A percentile compares a stretch with the other conserved stretches of the same genome.
Evolutionary conservation across 139 green algal genomes (phyloP).

Genomic region (Ulvella scutata): DNA sequence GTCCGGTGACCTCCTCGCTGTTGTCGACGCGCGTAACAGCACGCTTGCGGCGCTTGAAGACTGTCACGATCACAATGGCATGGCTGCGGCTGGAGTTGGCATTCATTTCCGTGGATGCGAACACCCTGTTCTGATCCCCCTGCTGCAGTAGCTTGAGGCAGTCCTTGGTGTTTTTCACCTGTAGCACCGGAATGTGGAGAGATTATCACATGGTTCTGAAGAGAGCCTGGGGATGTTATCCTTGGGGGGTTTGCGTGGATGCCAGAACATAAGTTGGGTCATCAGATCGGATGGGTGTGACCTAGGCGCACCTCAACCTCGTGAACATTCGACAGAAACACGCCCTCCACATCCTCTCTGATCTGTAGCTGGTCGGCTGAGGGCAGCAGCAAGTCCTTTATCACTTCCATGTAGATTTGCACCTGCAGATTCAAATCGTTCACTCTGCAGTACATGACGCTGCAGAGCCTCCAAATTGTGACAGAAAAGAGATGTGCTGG

Average conservation of each 20-base stretch:
- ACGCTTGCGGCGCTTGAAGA: slow-evolving; percentile 38
- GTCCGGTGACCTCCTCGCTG: not conserved
- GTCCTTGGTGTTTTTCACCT: slow-evolving; percentile 38
- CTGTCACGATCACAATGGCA: slow-evolving; percentile 65
- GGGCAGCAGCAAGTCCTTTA: slow-evolving; percentile 64
- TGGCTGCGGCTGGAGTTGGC: slow-evolving; percentile 61
- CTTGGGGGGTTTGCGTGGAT: no score
- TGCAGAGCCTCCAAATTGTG: not conserved
- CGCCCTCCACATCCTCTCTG: slow-evolving; percentile 53
- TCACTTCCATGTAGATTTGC: slow-evolving; percentile 76
- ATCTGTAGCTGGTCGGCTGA: slow-evolving; percentile 60
- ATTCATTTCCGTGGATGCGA: slow-evolving; percentile 68
- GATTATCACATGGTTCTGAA: no score
- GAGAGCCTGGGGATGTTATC: no score
- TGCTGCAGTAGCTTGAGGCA: slow-evolving; percentile 65
- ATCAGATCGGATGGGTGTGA: no score
- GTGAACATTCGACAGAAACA: slow-evolving; percentile 54
- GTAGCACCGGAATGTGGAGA: no score
- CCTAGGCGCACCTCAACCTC: slow-evolving; percentile 30
- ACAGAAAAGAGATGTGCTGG: not conserved
- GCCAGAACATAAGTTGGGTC: no score
- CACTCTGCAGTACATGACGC: not conserved
- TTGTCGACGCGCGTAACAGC: not conserved
- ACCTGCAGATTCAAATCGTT: not conserved
- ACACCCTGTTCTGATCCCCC: slow-evolving; percentile 54